Evolutionary conservation across 169 alveolate genomes (phyloP).

Genomic region (Cryptosporidium sp.): DNA sequence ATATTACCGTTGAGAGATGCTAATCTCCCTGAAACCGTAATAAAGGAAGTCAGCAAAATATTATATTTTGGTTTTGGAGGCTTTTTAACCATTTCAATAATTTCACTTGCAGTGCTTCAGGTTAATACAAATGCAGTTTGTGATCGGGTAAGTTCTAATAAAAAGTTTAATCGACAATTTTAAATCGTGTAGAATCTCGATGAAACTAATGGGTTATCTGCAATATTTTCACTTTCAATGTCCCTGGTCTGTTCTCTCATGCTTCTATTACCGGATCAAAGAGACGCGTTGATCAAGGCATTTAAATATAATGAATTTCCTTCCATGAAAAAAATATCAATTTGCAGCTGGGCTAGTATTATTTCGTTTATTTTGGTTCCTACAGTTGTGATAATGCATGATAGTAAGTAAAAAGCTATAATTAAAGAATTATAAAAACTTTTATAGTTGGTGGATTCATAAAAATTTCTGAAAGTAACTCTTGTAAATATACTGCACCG

Average conservation of each 20-base stretch:
- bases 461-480: conserved; percentile 48
- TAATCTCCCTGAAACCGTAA: conserved; percentile 4
- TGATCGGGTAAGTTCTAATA: conserved; percentile 37
- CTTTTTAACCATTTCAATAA: conserved; percentile 35
- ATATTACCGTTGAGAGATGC: conserved; percentile 6
- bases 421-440: neutral
- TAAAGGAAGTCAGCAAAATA: conserved; percentile 24
- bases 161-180: neutral
- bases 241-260: conserved; percentile 37
- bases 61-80: conserved; percentile 61
- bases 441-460: conserved; percentile 65
- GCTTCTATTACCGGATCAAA: conserved; percentile 52
- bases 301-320: conserved; percentile 69
- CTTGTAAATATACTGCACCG: conserved; percentile 71
- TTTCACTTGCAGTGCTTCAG: conserved; percentile 61
- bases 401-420: conserved; percentile 24
- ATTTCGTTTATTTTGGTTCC: conserved; percentile 29
- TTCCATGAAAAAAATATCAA: neutral
- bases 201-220: conserved; percentile 64
- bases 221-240: conserved; percentile 63
- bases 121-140: conserved; percentile 45
- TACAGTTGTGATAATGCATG: conserved; percentile 16
- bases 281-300: conserved; percentile 7
- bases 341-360: conserved; percentile 48
- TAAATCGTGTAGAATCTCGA: conserved; percentile 53